phyloP scores from a whole-genome alignment of 345 rosid species.

The Clarkia xantiana region DNA sequence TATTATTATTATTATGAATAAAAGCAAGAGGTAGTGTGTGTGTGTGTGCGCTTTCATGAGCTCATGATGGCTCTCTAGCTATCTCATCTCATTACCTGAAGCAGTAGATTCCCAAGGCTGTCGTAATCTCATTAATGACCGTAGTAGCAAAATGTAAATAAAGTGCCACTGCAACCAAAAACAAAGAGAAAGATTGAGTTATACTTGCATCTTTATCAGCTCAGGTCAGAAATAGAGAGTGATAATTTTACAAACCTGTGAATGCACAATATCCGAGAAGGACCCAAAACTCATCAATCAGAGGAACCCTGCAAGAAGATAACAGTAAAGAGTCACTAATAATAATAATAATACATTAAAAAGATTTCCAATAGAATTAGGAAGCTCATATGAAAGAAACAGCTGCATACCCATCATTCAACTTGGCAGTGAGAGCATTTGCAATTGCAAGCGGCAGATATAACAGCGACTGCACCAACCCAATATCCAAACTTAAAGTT shows the following conservation, averaged over 20 bases:
- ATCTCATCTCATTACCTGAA: slow-evolving; percentile 50
- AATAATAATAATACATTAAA: background rate
- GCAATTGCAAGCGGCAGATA: slow-evolving; percentile 94
- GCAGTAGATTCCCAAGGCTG: slow-evolving; percentile 86
- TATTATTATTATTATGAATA: background rate
- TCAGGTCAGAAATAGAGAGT: background rate
- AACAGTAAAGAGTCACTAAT: too few species aligned
- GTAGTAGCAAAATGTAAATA: slow-evolving; percentile 86
- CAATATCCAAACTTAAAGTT: slow-evolving; percentile 6
- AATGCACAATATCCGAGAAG: slow-evolving; percentile 80
- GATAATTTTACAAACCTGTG: slow-evolving; percentile 33
- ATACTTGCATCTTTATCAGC: background rate
- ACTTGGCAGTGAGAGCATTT: slow-evolving; percentile 75
- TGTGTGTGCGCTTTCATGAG: background rate
- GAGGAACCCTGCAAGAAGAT: slow-evolving; percentile 55
- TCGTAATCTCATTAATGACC: slow-evolving; percentile 87
- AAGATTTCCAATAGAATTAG: background rate
- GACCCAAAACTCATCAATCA: slow-evolving; percentile 83
- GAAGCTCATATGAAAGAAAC: too few species aligned
- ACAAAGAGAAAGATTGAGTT: background rate
- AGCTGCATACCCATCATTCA: slow-evolving; percentile 76
- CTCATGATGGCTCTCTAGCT: background rate
- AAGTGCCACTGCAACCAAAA: slow-evolving; percentile 37
- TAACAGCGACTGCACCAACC: slow-evolving; percentile 55
- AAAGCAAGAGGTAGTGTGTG: background rate